A percentile compares a stretch with the other conserved stretches of the same genome.
phyloP scores from a whole-genome alignment of 2,329 filamentous ascomycete species.

The Colletotrichum endophyticum region DNA sequence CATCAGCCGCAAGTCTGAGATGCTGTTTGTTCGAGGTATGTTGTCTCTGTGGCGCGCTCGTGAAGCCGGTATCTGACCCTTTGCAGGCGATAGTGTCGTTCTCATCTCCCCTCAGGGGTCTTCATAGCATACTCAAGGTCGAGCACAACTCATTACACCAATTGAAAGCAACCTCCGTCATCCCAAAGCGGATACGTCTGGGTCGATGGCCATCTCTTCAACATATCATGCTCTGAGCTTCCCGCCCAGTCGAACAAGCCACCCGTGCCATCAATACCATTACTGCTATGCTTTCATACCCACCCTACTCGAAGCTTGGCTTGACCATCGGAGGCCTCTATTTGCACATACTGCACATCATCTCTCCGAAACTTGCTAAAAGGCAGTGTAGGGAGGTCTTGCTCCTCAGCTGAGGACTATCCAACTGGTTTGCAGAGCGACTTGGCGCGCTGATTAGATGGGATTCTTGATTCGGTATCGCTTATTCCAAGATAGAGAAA shows the following conservation, averaged over 20 bases:
- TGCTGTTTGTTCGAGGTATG: conserved; percentile 96
- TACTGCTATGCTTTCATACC: background rate
- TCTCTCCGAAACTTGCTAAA: background rate
- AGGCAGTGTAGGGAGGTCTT: background rate
- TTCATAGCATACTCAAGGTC: conserved; percentile 30
- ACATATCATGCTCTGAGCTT: background rate
- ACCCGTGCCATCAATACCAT: background rate
- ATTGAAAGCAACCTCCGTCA: too few species aligned
- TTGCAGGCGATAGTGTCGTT: conserved; percentile 72
- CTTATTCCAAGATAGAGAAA: background rate
- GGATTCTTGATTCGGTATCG: background rate
- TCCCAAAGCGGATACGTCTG: background rate
- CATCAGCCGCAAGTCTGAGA: conserved; percentile 95
- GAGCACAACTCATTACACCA: background rate
- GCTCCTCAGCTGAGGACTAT: background rate
- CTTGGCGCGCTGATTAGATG: background rate
- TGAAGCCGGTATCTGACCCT: conserved; percentile 25
- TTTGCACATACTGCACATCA: background rate
- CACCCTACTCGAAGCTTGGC: background rate
- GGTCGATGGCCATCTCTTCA: background rate
- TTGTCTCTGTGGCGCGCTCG: background rate
- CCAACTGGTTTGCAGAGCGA: background rate
- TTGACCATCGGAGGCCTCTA: background rate
- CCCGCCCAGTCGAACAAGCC: background rate
- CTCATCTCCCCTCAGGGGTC: conserved; percentile 69